These are phyloP conservation scores for Metschnikowia drakensbergensis DNA, from an alignment of 805 yeast species.

Conservation along the genomic window DNA sequence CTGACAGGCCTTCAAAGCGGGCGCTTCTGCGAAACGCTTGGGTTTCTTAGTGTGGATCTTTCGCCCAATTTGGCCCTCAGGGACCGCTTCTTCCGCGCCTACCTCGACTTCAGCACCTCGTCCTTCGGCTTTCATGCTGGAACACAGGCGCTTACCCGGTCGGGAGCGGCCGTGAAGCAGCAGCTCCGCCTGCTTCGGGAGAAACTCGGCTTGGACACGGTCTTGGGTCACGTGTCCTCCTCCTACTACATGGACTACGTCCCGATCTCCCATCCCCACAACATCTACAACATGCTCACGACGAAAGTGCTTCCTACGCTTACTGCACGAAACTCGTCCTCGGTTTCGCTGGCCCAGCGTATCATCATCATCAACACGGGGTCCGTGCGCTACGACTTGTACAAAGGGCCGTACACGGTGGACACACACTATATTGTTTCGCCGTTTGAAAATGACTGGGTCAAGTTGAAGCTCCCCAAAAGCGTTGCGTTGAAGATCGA, in stretches of 20 bases:
- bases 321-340: conserved; percentile 20
- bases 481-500: conserved; percentile 52
- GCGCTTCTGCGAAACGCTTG: conserved; percentile 89
- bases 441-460: conserved; percentile 84
- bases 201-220: conserved; percentile 49
- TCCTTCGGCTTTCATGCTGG: conserved; percentile 67
- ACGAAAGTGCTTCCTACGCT: conserved; percentile 51
- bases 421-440: conserved; percentile 81
- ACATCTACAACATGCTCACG: conserved; percentile 58
- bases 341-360: conserved; percentile 19
- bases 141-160: conserved; percentile 32
- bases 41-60: conserved; percentile 64
- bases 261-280: conserved; percentile 47
- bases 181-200: conserved; percentile 42
- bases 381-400: conserved; percentile 79
- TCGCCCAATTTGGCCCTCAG: conserved; percentile 8
- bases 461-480: conserved; percentile 56
- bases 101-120: conserved; percentile 75
- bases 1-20: conserved; percentile 90
- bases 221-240: conserved; percentile 61
- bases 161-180: conserved; percentile 49
- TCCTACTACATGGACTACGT: conserved; percentile 67
- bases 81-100: conserved; percentile 50
- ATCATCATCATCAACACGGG: conserved; percentile 79
- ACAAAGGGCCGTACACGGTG: conserved; percentile 75